Conservation (phyloP, 2,329 filamentous ascomycete species). For the Talaromyces sp. region DNA sequence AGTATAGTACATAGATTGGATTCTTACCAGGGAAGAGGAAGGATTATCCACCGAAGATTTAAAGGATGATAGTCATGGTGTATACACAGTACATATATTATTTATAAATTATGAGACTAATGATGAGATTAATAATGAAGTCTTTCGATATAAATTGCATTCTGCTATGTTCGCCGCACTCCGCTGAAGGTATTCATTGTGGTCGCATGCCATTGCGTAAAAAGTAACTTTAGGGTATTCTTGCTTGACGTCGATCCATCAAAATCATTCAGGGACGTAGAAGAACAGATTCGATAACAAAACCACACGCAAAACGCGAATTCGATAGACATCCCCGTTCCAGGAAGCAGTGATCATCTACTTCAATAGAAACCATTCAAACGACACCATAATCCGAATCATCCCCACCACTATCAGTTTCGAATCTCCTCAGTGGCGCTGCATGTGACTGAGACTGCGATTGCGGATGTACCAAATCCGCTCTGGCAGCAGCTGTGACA, state of each 20-base stretch:
- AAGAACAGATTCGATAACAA: background rate
- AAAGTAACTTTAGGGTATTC: background rate
- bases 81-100: background rate
- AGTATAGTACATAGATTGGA: constrained; percentile 4
- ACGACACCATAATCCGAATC: background rate
- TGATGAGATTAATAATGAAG: background rate
- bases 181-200: no score
- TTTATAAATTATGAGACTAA: background rate
- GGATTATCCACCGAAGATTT: background rate
- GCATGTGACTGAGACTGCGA: background rate
- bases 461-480: constrained; percentile 2
- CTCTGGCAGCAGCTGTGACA: constrained; percentile 2
- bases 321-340: no score
- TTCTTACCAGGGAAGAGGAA: background rate
- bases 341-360: background rate
- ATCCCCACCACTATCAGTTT: constrained; percentile 5
- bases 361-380: background rate
- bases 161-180: background rate
- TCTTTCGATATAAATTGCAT: background rate
- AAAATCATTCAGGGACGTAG: background rate
- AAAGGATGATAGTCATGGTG: background rate
- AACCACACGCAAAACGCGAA: no score
- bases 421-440: background rate
- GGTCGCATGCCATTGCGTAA: no score
- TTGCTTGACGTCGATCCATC: background rate